Base-by-base conservation (phyloP, 495 filamentous ascomycete species). In the Aspergillus sparsus region DNA sequence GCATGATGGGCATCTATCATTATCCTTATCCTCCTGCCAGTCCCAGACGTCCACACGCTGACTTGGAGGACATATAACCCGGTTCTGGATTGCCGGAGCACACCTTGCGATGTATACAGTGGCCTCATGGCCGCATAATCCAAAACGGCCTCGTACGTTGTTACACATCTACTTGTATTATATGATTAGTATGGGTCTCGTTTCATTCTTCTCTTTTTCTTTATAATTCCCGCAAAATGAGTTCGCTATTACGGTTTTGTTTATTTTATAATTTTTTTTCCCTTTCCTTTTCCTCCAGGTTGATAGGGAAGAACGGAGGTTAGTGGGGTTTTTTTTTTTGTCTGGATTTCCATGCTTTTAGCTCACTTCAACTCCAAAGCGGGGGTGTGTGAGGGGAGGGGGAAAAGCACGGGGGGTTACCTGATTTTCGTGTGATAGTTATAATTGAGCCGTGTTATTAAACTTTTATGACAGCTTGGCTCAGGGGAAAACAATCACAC, bases 101-200 rank as follows among this genome's bases (percentile, higher is more conserved):
- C 65, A 67, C 42, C 65, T 53, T 3, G 65, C 65, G 55, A 67
- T 64, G 49, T 67, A 67, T 27, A 67, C 65, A 12, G 51, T 64
- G 44, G 65, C 65, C 49, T 64, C 61, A 39, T 67, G 61, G 42
- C 65, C 64, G 50, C 64, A 66, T 11, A 57, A 15, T 12, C 64
- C 64, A 32, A 66, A 66, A 3, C 60, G 60, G 9, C 64, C 61
- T 60, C 61, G 61, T 37, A 63, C 61, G 51, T 66, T 66, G 35
- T 66, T 60, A 47, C 64, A 66, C 61, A 66, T 66, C 36, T 56
- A 41, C 13, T 13, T 42, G 8, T 46, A 44, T 59, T 45, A 11
- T 45, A 16, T 35, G 6, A 32, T 50, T 16, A 47, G 49, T 39
- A 34, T 6, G 37, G 27, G 39, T 50, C 49, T 41, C 41, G 15